Conservation (phyloP, 2,329 filamentous ascomycete species). For the Atkinsonella texensis region DNA sequence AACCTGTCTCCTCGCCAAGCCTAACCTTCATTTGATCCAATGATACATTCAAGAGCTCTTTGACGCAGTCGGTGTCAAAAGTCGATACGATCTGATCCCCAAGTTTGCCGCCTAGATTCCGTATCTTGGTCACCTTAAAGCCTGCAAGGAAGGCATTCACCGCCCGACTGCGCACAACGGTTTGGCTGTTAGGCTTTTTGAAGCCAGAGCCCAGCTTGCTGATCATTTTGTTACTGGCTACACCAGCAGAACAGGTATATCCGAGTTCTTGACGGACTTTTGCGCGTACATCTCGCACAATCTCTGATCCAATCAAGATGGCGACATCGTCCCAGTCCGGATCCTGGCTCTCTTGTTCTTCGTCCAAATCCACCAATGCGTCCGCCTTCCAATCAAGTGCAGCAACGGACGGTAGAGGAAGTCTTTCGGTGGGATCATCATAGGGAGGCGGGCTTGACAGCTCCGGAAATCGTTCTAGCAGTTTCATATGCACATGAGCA, state of each 20-base stretch:
- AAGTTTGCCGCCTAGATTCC: conserved; percentile 89
- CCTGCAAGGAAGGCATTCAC: conserved; percentile 64
- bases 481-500: conserved; percentile 62
- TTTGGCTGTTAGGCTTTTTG: conserved; percentile 91
- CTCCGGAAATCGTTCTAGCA: conserved; percentile 69
- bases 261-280: conserved; percentile 57
- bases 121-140: conserved; percentile 91
- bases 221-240: conserved; percentile 88
- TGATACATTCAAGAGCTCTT: conserved; percentile 59
- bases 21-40: conserved; percentile 66
- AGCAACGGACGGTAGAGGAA: conserved; percentile 58
- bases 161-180: conserved; percentile 80
- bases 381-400: conserved; percentile 76
- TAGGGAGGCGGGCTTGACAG: conserved; percentile 53
- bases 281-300: conserved; percentile 63
- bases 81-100: conserved; percentile 73
- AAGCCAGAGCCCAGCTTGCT: conserved; percentile 85
- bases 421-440: conserved; percentile 55
- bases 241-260: conserved; percentile 86
- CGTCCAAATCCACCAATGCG: conserved; percentile 67
- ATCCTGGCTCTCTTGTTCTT: conserved; percentile 63
- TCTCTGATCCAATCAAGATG: conserved; percentile 77
- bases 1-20: conserved; percentile 72
- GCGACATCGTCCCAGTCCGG: conserved; percentile 95
- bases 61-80: conserved; percentile 71